Evolutionary conservation across 2,329 filamentous ascomycete species (phyloP).

Genomic region (Aspergillus texensis): DNA sequence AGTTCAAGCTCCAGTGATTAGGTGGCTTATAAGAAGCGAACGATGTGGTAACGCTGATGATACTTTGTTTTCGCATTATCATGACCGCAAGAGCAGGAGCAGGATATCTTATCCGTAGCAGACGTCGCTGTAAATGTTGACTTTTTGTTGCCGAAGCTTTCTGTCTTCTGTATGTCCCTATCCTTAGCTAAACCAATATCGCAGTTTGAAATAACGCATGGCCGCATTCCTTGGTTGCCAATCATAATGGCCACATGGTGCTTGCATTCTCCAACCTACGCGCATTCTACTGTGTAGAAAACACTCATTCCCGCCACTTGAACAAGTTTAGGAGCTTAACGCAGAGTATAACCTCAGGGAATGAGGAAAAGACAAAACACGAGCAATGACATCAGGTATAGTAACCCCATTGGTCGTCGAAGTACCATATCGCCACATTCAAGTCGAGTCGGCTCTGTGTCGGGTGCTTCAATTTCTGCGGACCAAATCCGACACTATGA

Average conservation of each 20-base stretch:
- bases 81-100: neutral
- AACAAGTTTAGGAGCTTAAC: neutral
- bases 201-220: neutral
- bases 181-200: neutral
- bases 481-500: neutral
- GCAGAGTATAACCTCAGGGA: neutral
- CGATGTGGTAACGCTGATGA: neutral
- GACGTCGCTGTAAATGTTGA: neutral
- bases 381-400: neutral
- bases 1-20: constrained; percentile 24
- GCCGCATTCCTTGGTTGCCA: neutral
- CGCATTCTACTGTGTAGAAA: neutral
- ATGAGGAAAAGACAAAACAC: neutral
- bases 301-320: neutral
- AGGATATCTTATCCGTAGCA: neutral
- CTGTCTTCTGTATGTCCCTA: neutral
- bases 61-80: neutral
- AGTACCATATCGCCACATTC: neutral
- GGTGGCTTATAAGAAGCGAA: neutral
- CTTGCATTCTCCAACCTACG: neutral
- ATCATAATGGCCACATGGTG: neutral
- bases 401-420: neutral
- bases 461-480: neutral
- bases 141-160: neutral
- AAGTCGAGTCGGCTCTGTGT: neutral